Percentiles rank a stretch among this genome's conserved stretches.
These are phyloP conservation scores for Blastocystis sp. DNA, from an alignment of 352 stramenopile genomes.

Conservation along the genomic window DNA sequence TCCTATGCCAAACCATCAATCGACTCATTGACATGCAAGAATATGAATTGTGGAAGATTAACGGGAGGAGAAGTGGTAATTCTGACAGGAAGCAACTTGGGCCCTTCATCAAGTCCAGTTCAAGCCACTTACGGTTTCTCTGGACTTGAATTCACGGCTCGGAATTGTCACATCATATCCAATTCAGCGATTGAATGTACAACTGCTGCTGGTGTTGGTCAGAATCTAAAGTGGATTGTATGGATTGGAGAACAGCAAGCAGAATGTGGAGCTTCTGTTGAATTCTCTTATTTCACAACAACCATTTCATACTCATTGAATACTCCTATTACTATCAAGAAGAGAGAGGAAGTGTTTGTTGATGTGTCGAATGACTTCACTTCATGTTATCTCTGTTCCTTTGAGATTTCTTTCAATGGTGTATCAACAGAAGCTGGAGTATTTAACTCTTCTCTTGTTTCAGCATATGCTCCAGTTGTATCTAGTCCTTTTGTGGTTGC, in stretches of 20 bases:
- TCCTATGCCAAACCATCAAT: not conserved
- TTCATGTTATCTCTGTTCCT: not conserved
- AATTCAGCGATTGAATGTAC: not conserved
- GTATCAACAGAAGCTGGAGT: not conserved
- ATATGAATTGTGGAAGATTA: not conserved
- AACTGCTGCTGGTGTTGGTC: not conserved
- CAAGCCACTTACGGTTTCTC: slow-evolving; percentile 16
- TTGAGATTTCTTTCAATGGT: not conserved
- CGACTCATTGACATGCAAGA: not conserved
- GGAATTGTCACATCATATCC: not conserved
- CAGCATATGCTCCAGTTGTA: not conserved
- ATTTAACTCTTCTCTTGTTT: not conserved
- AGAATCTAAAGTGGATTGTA: not conserved
- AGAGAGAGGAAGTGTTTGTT: not conserved
- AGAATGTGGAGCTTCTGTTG: not conserved
- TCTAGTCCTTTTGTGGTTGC: not conserved
- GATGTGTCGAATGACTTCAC: slow-evolving; percentile 29
- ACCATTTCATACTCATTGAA: not conserved
- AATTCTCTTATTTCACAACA: not conserved
- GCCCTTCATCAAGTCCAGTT: not conserved
- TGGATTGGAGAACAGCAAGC: not conserved
- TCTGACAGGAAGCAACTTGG: not conserved
- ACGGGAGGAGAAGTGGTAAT: not conserved
- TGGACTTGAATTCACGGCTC: not conserved
- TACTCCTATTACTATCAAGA: not conserved